Percentiles rank a stretch among this genome's conserved stretches.
These are phyloP conservation scores for Exutisphaerella laricina DNA, from an alignment of 2,329 filamentous ascomycete genomes.

Conservation along the genomic window DNA sequence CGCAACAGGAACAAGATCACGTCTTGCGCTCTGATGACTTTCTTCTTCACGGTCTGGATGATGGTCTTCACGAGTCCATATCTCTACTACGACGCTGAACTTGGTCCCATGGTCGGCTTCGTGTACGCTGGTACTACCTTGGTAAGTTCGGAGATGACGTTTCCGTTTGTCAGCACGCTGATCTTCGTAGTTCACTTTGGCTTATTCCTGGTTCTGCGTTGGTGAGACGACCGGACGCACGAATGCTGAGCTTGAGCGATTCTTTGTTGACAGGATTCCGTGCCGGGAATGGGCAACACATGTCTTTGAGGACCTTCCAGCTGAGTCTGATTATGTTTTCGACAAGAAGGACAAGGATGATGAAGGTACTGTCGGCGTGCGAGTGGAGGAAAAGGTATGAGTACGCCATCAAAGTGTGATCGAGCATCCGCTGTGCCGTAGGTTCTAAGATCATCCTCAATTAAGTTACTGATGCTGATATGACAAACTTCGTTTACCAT, in stretches of 20 bases:
- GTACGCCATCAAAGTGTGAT: too few species aligned
- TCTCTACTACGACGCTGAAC: constrained; percentile 35
- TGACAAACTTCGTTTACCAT: too few species aligned
- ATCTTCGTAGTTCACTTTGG: constrained; percentile 23
- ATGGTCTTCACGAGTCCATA: constrained; percentile 40
- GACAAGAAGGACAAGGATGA: too few species aligned
- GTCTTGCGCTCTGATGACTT: constrained; percentile 40
- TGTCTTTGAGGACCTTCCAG: constrained; percentile 19
- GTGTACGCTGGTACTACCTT: constrained; percentile 19
- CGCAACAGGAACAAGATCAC: constrained; percentile 46
- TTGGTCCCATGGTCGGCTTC: constrained; percentile 37
- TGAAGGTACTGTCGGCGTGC: too few species aligned
- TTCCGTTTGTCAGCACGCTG: too few species aligned
- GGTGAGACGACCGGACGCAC: constrained; percentile 37
- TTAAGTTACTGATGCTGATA: too few species aligned
- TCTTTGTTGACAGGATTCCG: constrained; percentile 36
- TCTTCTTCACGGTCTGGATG: constrained; percentile 42
- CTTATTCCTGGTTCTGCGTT: constrained; percentile 41
- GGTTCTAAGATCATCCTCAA: too few species aligned
- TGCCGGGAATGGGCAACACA: constrained; percentile 17
- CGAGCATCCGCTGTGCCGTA: too few species aligned
- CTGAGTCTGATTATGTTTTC: too few species aligned
- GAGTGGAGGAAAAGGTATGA: too few species aligned
- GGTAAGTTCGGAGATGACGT: not conserved
- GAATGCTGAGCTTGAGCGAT: constrained; percentile 35